These are phyloP conservation scores for Anacardium occidentale DNA, from an alignment of 345 rosid species.

Conservation along the genomic window DNA sequence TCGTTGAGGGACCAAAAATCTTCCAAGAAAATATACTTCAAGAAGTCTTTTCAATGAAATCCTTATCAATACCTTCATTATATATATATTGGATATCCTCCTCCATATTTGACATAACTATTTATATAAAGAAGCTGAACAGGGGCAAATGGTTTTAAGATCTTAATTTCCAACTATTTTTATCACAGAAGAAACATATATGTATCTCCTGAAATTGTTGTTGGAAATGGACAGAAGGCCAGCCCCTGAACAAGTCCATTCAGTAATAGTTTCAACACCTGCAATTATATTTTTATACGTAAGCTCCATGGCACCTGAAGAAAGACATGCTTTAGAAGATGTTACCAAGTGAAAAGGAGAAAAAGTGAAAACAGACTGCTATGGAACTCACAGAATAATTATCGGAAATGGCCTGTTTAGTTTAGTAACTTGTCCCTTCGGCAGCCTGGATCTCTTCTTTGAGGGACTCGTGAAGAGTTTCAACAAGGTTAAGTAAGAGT, in stretches of 20 bases:
- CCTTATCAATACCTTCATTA: no score
- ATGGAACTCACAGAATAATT: neutral
- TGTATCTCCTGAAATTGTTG: neutral
- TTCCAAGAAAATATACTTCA: no score
- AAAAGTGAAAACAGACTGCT: neutral
- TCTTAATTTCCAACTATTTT: neutral
- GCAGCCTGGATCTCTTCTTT: slow-evolving; percentile 29
- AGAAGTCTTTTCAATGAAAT: no score
- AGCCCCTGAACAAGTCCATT: neutral
- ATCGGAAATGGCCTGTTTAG: neutral
- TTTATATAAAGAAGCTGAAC: neutral
- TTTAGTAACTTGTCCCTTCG: slow-evolving; percentile 14
- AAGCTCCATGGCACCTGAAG: neutral
- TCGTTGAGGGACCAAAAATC: no score
- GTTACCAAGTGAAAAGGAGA: neutral
- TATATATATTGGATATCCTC: neutral
- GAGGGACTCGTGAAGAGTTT: slow-evolving; percentile 42
- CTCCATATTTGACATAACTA: neutral
- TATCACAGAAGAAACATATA: neutral
- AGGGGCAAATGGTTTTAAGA: neutral
- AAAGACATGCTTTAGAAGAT: neutral
- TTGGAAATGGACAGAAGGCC: neutral
- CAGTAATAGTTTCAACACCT: neutral
- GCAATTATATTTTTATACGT: neutral
- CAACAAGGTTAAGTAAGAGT: slow-evolving; percentile 68